phyloP scores from a whole-genome alignment of 2,329 filamentous ascomycete species.

The Talaromyces albobiverticillius region DNA sequence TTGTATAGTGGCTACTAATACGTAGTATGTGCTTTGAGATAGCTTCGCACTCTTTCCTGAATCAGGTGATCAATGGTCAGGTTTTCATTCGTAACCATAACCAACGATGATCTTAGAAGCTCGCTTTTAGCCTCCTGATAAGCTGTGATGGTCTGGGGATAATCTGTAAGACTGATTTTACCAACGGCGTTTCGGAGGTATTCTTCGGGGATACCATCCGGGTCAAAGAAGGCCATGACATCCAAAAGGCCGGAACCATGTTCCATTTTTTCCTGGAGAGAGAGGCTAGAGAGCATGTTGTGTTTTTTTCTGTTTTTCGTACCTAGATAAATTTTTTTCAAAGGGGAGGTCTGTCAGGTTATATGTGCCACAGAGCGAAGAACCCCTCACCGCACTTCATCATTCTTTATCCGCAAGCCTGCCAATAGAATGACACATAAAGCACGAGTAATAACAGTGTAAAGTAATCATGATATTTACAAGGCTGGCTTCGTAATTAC shows the following conservation, averaged over 20 bases:
- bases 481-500: too few species aligned
- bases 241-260: neutral
- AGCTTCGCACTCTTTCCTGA: neutral
- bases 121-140: slow-evolving; percentile 1
- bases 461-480: too few species aligned
- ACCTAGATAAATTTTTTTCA: too few species aligned
- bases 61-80: neutral
- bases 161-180: neutral
- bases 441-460: too few species aligned
- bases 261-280: neutral
- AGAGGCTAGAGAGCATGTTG: too few species aligned
- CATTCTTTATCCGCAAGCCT: too few species aligned
- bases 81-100: neutral
- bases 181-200: neutral
- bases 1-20: neutral
- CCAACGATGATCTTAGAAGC: neutral
- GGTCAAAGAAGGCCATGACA: neutral
- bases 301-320: too few species aligned
- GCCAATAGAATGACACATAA: too few species aligned
- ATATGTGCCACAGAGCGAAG: too few species aligned
- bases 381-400: too few species aligned
- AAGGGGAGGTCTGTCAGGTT: too few species aligned
- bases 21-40: neutral
- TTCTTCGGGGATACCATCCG: neutral
- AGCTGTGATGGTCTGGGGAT: neutral